Base-by-base conservation (phyloP, 495 filamentous ascomycete genomes). In the Podospora pseudoanserina region DNA sequence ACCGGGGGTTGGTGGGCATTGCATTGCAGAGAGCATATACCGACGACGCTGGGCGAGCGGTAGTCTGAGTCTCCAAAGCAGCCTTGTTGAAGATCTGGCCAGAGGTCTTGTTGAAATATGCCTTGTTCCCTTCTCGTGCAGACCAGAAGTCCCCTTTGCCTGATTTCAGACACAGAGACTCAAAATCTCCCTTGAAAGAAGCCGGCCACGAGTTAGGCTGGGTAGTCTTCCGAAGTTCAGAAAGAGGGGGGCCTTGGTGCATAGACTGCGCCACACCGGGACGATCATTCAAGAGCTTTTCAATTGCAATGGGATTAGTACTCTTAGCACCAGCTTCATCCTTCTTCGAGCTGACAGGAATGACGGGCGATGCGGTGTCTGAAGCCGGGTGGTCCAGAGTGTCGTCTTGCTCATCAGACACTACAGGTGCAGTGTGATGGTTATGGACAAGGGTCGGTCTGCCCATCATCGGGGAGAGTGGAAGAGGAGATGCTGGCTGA, bases 61-160 rank as follows among this genome's bases (percentile, higher is more conserved):
- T 34, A 9, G 56, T 20, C 26, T 13, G 26, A 6, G 27, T 61
- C 16, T 26, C 20, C 53, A 65, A 13, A 23, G 63, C n/a, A 1
- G 44, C 5, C 32, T n/a, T 20, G 19, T 28, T 44, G 30, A 16
- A 1, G 32, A 15, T 69, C 65, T 49, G 66, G 53, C 11, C 13
- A 23, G 13, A 49, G 7, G 13, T 49, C 39, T 49, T 49, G 39
- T 49, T 49, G 20, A 63, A 30, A 0, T 60, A 18, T 9, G 27
- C 11, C 63, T 74, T 78, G 64, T 83, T 83, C 11, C 65, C 69
- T 61, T 81, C 79, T 18, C 80, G 73, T 7, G 81, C 79, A 0
- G 67, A 70, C 20, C 81, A 83, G 65, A 67, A 82, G 56, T 79
- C 79, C n/a, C 57, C 62, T 58, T 82, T 82, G 0, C 79, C 79